These are phyloP conservation scores for Yamadazyma jaroonii DNA, from an alignment of 1,139 yeast genomes.

Conservation along the genomic window DNA sequence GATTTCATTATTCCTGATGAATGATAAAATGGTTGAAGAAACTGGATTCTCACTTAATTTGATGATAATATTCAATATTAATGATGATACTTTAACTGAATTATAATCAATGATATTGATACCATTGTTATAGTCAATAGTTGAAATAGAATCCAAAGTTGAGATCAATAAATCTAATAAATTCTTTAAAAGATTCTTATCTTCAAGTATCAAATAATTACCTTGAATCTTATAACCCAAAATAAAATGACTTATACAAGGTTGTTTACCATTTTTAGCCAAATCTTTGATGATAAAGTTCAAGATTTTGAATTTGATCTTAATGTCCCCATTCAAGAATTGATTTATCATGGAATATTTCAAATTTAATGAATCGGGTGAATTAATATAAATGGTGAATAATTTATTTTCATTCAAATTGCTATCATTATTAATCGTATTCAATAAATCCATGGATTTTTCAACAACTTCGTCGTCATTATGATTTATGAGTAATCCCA, in stretches of 20 bases:
- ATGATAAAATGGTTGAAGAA: conserved; percentile 50
- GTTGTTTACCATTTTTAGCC: conserved; percentile 33
- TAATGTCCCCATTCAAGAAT: conserved; percentile 46
- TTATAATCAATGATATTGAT: conserved; percentile 44
- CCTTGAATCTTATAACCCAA: conserved; percentile 60
- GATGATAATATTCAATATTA: conserved; percentile 58
- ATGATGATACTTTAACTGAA: conserved; percentile 56
- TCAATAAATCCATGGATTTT: conserved; percentile 52
- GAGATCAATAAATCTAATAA: conserved; percentile 49
- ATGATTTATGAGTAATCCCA: conserved; percentile 70
- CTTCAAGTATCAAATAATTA: conserved; percentile 21
- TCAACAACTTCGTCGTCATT: conserved; percentile 48
- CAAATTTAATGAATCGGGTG: conserved; percentile 70
- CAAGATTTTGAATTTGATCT: conserved; percentile 56
- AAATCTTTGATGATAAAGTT: conserved; percentile 57
- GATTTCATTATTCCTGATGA: conserved; percentile 39
- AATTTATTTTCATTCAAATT: conserved; percentile 57
- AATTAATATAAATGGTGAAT: conserved; percentile 68
- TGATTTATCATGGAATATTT: conserved; percentile 73
- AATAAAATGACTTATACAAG: conserved; percentile 68
- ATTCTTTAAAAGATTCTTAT: conserved; percentile 45
- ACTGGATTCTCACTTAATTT: conserved; percentile 55
- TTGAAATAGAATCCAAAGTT: conserved; percentile 42
- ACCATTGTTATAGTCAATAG: conserved; percentile 36
- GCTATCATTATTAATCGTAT: conserved; percentile 52